Evolutionary conservation across 306 rosid genomes (phyloP), one percentile per base, ranked within the genome.

Genomic region (Luffa acutangula): DNA sequence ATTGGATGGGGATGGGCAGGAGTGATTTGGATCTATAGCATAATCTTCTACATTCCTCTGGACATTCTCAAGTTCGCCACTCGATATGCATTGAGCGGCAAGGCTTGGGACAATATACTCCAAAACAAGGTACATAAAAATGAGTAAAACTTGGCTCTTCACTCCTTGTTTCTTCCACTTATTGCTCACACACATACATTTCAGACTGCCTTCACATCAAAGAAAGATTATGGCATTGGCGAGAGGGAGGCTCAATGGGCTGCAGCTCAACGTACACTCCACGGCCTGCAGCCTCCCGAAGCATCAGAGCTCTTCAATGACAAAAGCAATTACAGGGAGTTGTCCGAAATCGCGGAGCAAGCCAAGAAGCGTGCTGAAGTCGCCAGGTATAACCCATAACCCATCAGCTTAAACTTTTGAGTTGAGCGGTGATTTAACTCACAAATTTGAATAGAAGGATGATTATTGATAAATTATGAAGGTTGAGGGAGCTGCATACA

Each of bases 1-100:
- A 83, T 92, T 58, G 97, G 98, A 41, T 93, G 98, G 98, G 90
- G 96, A 51, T 93, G 98, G 98, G 98, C 98, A 5, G 98, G 89
- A 31, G 84, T 93, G 2, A 90, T 93, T 74, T 93, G 97, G 98
- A 65, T 89, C 71, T 93, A 89, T 85, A 93, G 91, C 91, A 73
- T 91, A 20, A 0, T 92, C 79, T 83, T 84, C 85, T 93, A 93
- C 80, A 3, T 93, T 31, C 98, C 98, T 18, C 60, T 93, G 72
- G 98, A 93, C 67, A 1, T 91, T 67, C 87, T 93, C 0, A 91
- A 93, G 80, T 87, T 90, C 88, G 39, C 86, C 1, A 90, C 88
- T 45, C 88, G 96, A 72, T 93, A 89, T 71, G 90, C 87, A 37
- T 78, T 90, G 83, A 93, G 89, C 42, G 98, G 98, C 75, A 92